These are phyloP conservation scores for Huiozyma naganishii DNA, from an alignment of 805 yeast genomes.

Conservation along the genomic window DNA sequence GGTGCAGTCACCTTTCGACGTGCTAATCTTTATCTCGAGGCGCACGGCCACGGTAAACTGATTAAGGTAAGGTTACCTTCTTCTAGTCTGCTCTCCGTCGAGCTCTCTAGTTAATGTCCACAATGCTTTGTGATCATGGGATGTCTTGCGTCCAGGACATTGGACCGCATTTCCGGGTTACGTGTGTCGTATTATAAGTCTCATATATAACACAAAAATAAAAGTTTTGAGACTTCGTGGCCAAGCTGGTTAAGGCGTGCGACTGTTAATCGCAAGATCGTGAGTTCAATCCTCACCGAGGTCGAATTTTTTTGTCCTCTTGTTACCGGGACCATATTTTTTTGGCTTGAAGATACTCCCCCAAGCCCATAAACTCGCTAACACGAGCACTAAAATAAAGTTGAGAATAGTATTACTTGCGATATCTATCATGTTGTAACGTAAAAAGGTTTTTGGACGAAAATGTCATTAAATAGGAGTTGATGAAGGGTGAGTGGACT, in stretches of 20 bases:
- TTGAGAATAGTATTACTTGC: too few relatives aligned
- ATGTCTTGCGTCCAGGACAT: too few relatives aligned
- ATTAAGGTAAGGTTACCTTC: too few relatives aligned
- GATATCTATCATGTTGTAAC: not conserved
- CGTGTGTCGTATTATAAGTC: too few relatives aligned
- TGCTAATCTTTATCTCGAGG: too few relatives aligned
- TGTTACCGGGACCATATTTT: not conserved
- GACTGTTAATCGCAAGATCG: slow-evolving; percentile 58
- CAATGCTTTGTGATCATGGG: too few relatives aligned
- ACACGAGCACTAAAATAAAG: too few relatives aligned
- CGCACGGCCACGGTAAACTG: too few relatives aligned
- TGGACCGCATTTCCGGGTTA: too few relatives aligned
- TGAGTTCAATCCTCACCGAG: slow-evolving; percentile 51
- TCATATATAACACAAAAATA: not conserved
- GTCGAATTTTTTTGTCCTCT: slow-evolving; percentile 26
- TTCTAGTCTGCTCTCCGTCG: too few relatives aligned
- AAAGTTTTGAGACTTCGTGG: slow-evolving; percentile 34
- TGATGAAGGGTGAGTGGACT: not conserved
- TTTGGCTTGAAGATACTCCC: not conserved
- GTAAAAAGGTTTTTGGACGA: not conserved
- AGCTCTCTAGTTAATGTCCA: too few relatives aligned
- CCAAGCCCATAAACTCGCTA: not conserved
- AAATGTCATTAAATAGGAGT: not conserved
- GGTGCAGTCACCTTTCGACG: too few relatives aligned
- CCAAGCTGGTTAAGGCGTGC: slow-evolving; percentile 56